Conservation (phyloP, 106 monocot genomes). For the Dendrobium officinale region DNA sequence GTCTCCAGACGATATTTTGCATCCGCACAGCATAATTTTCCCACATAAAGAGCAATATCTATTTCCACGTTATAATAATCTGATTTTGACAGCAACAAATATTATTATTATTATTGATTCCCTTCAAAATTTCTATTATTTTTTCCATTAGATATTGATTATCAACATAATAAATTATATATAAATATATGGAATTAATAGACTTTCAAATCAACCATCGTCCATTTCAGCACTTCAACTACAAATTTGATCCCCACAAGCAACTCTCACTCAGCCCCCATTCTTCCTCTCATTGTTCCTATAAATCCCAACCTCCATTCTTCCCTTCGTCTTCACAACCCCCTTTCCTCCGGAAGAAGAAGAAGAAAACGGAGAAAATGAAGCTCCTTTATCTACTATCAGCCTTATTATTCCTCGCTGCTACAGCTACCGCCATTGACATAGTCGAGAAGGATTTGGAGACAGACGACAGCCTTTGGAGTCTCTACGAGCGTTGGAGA, state of each 20-base stretch:
- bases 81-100: too few relatives aligned
- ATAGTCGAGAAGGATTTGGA: conserved; percentile 47
- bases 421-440: background rate
- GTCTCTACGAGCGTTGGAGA: conserved; percentile 56
- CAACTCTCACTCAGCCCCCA: background rate
- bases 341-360: background rate
- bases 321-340: background rate
- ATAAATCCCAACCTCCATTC: background rate
- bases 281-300: background rate
- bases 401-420: background rate
- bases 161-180: too few relatives aligned
- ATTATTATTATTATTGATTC: too few relatives aligned
- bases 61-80: too few relatives aligned
- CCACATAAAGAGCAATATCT: too few relatives aligned
- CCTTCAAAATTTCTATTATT: too few relatives aligned
- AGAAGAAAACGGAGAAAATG: background rate
- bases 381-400: background rate
- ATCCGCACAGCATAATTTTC: too few relatives aligned
- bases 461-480: conserved; percentile 54
- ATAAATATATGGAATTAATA: too few relatives aligned
- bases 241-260: background rate
- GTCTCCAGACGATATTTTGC: too few relatives aligned
- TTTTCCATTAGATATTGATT: too few relatives aligned
- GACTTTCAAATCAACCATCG: too few relatives aligned
- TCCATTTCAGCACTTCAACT: too few relatives aligned